Base-by-base conservation (phyloP, 768 basidiomycete genomes). In the Boletus vinaceobasis region DNA sequence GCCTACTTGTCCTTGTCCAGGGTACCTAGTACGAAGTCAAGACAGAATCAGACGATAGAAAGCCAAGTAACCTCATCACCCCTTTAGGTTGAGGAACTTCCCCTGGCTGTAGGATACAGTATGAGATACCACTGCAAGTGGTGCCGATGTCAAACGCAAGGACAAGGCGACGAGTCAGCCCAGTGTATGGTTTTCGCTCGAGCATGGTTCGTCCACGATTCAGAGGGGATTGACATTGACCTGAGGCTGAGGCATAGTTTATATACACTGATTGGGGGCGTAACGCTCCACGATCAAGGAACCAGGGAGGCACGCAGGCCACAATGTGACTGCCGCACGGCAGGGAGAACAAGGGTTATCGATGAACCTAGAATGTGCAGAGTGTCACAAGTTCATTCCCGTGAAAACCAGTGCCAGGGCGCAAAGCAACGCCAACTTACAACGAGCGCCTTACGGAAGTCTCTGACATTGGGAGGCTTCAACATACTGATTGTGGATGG, bases 81-180 rank as follows among this genome's bases (percentile, higher is more conserved):
- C 62, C 52, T 8, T 56, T 52, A 13, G 57, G 61, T 42, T 69
- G 51, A 11, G 69, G 70, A 14, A 69, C 27, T 40, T 66, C 55
- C 1, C 60, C 62, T 1, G 73, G 75, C 48, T 62, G 74, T 15
- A 80, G 69, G 46, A 80, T 74, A 31, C 59, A 68, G 38, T 65
- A 74, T 1, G 71, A 71, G 14, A 75, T 60, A 1, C 69, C 74
- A 43, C 69, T 70, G 44, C 54, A 72, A 7, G 72, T 75, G 11
- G 75, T 75, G 3, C 75, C 73, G 13, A 76, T 52, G 39, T 75
- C 75, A 23, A 76, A 68, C 2, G 71, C 70, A 13, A 75, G 57
- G 17, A 76, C 67, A 7, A 76, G 64, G 49, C 71, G 68, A 46
- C 56, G 63, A 5, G 56, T 43, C 5, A 50, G 54, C 2, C 78